Evolutionary conservation across 495 filamentous ascomycete genomes (phyloP).

Genomic region (Neurospora terricola): DNA sequence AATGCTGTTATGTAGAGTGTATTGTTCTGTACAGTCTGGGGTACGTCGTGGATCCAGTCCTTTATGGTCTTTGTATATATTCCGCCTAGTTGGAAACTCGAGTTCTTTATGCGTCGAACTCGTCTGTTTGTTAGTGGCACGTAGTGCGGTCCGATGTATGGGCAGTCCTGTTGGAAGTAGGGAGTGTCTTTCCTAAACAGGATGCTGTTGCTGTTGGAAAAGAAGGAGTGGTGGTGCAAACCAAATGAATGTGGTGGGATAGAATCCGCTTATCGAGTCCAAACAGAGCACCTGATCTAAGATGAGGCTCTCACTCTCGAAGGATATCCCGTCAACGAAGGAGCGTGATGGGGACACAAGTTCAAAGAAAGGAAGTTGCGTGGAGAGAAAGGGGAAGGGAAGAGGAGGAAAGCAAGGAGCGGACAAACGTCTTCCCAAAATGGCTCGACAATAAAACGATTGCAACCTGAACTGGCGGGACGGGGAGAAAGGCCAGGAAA

Average conservation of each 20-base stretch:
- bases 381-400: neutral
- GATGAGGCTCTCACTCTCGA: neutral
- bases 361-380: neutral
- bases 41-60: conserved; percentile 5
- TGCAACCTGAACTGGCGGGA: neutral
- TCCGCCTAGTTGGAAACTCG: neutral
- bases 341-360: neutral
- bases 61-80: neutral
- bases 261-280: neutral
- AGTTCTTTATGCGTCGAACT: neutral
- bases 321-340: neutral
- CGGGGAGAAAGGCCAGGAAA: neutral
- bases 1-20: neutral
- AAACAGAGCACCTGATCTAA: neutral
- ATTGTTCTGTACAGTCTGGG: neutral
- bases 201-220: neutral
- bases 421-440: neutral
- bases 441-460: neutral
- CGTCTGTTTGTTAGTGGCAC: neutral
- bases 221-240: neutral
- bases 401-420: neutral
- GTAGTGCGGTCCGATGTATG: neutral
- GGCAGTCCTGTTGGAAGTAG: neutral
- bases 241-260: neutral
- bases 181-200: neutral